Conservation (phyloP, 306 rosid species). For the Heteromeles arbutifolia region DNA sequence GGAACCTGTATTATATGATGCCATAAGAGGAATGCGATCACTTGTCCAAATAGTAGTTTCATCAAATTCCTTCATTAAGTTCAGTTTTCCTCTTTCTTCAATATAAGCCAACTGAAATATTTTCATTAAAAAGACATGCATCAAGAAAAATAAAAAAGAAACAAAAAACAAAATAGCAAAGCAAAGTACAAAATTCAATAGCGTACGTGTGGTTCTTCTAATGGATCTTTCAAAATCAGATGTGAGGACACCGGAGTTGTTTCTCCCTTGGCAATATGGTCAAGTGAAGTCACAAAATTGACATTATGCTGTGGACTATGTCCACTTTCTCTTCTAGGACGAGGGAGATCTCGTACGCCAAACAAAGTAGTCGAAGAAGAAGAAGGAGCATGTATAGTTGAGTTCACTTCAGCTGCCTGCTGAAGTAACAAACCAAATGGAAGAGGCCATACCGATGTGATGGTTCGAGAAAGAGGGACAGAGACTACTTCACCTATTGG, state of each 20-base stretch:
- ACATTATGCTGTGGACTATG: slow-evolving; percentile 29
- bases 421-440: slow-evolving; percentile 88
- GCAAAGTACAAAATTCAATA: not conserved
- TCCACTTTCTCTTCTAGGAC: slow-evolving; percentile 37
- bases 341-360: slow-evolving; percentile 41
- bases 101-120: slow-evolving; percentile 53
- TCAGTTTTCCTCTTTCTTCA: slow-evolving; percentile 84
- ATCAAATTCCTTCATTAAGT: slow-evolving; percentile 83
- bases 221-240: slow-evolving; percentile 74
- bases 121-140: not conserved
- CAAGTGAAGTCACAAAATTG: slow-evolving; percentile 28
- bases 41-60: slow-evolving; percentile 98
- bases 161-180: slow-evolving; percentile 1
- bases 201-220: slow-evolving; percentile 74
- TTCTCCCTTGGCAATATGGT: slow-evolving; percentile 54
- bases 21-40: slow-evolving; percentile 87
- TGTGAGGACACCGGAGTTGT: slow-evolving; percentile 54
- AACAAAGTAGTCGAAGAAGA: slow-evolving; percentile 62
- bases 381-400: slow-evolving; percentile 36
- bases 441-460: slow-evolving; percentile 81
- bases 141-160: not conserved
- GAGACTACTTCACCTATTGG: slow-evolving; percentile 75
- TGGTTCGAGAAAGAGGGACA: slow-evolving; percentile 48
- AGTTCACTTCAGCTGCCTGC: slow-evolving; percentile 58
- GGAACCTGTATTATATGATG: slow-evolving; percentile 83